Conservation (phyloP, 2,329 filamentous ascomycete genomes). For the Neonectria hederae region DNA sequence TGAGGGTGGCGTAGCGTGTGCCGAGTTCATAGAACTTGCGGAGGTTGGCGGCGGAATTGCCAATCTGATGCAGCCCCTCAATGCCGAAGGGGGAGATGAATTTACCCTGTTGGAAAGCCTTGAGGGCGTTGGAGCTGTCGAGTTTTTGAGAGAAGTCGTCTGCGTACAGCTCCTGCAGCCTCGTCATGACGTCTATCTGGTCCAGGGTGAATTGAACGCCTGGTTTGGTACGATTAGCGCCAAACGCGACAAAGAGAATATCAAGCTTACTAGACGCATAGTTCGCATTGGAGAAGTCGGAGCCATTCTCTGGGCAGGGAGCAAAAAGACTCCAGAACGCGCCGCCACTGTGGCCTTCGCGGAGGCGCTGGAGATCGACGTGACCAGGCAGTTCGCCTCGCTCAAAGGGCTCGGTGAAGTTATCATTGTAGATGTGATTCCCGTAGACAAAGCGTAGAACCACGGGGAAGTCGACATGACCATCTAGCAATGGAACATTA, state of each 20-base stretch:
- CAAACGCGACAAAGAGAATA: background rate
- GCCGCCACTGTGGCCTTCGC: constrained; percentile 77
- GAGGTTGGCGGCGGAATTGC: constrained; percentile 80
- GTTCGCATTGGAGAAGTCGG: constrained; percentile 77
- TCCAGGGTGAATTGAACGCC: constrained; percentile 74
- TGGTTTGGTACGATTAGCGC: constrained; percentile 36
- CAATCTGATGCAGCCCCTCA: constrained; percentile 93
- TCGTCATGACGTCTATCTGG: constrained; percentile 77
- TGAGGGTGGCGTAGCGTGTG: constrained; percentile 87
- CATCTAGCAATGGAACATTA: constrained; percentile 65
- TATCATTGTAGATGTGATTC: constrained; percentile 80
- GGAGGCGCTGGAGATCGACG: constrained; percentile 81
- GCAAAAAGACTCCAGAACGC: constrained; percentile 94
- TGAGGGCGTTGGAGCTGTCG: constrained; percentile 68
- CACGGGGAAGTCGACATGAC: constrained; percentile 88
- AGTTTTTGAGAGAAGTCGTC: constrained; percentile 72
- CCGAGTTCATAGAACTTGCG: constrained; percentile 80
- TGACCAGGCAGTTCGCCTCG: constrained; percentile 74
- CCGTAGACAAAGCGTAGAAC: constrained; percentile 71
- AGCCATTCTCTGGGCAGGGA: constrained; percentile 76
- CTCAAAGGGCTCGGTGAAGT: constrained; percentile 80
- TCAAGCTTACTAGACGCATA: constrained; percentile 70
- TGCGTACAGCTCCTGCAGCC: constrained; percentile 72
- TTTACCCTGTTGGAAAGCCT: constrained; percentile 67
- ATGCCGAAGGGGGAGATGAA: constrained; percentile 83